Conservation (phyloP, 2,329 filamentous ascomycete genomes). For the Rhinocladiella mackenziei region DNA sequence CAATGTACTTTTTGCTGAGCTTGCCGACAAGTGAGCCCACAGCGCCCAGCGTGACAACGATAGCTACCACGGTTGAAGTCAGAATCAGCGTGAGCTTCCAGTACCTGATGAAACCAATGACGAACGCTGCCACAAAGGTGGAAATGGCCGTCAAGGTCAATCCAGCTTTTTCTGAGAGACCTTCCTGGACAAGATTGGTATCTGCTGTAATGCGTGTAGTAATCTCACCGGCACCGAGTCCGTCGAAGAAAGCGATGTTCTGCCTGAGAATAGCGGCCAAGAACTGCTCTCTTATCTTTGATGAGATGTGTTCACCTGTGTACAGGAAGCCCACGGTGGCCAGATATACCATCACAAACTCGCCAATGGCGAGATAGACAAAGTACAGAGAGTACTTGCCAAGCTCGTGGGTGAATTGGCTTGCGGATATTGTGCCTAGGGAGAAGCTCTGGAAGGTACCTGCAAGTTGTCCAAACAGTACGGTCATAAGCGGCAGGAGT, state of each 20-base stretch:
- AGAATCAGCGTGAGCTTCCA: conserved; percentile 93
- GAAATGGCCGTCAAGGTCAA: conserved; percentile 71
- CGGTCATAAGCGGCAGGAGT: conserved; percentile 72
- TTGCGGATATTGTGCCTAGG: conserved; percentile 42
- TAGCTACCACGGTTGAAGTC: conserved; percentile 72
- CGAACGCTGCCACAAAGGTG: conserved; percentile 81
- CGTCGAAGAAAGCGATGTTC: conserved; percentile 91
- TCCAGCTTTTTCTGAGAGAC: conserved; percentile 84
- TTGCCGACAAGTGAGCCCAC: conserved; percentile 72
- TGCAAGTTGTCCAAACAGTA: conserved; percentile 72
- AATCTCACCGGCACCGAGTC: conserved; percentile 85
- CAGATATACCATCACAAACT: conserved; percentile 74
- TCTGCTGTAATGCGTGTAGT: conserved; percentile 92
- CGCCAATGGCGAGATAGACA: conserved; percentile 75
- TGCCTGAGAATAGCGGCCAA: conserved; percentile 78
- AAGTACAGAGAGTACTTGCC: conserved; percentile 71
- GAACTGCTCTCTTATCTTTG: conserved; percentile 77
- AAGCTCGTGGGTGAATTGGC: conserved; percentile 60
- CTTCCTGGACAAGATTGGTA: conserved; percentile 88
- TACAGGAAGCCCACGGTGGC: conserved; percentile 91
- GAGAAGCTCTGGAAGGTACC: conserved; percentile 66
- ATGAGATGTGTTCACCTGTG: conserved; percentile 71
- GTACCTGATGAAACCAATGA: conserved; percentile 85
- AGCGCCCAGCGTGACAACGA: conserved; percentile 71
- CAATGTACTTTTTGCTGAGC: conserved; percentile 72